Conservation (phyloP, 768 basidiomycete genomes). For the Tylopilus sp. region DNA sequence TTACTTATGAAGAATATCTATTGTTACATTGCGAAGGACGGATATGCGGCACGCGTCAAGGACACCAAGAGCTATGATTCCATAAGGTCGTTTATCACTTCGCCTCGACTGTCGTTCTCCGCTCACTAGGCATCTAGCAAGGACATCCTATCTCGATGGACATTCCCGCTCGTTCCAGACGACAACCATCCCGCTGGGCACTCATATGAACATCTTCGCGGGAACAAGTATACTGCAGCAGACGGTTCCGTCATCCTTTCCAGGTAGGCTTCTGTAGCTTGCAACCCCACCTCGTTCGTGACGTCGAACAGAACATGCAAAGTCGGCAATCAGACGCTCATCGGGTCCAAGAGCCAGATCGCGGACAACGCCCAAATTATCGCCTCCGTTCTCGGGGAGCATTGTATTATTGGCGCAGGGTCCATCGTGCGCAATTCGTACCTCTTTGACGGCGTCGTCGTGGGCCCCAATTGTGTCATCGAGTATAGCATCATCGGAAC, state of each 20-base stretch:
- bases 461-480: constrained; percentile 71
- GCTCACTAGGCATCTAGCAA: constrained; percentile 49
- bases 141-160: constrained; percentile 90
- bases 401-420: constrained; percentile 69
- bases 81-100: constrained; percentile 55
- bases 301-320: constrained; percentile 61
- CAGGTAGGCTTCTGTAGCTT: constrained; percentile 47
- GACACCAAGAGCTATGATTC: constrained; percentile 92
- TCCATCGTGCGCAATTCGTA: constrained; percentile 73
- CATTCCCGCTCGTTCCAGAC: constrained; percentile 94
- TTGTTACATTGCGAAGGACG: constrained; percentile 83
- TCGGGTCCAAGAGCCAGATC: constrained; percentile 75
- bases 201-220: constrained; percentile 80
- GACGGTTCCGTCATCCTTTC: constrained; percentile 76
- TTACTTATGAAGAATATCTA: constrained; percentile 92
- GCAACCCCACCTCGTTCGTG: background rate
- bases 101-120: background rate
- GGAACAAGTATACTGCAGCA: constrained; percentile 85
- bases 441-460: constrained; percentile 72
- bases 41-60: constrained; percentile 90
- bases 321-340: constrained; percentile 76
- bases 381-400: constrained; percentile 75
- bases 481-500: constrained; percentile 79
- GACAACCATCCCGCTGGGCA: constrained; percentile 84
- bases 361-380: constrained; percentile 62